A percentile compares a stretch with the other conserved stretches of the same genome.
phyloP scores from a whole-genome alignment of 345 rosid genomes.

The Aquilaria yunnanensis region DNA sequence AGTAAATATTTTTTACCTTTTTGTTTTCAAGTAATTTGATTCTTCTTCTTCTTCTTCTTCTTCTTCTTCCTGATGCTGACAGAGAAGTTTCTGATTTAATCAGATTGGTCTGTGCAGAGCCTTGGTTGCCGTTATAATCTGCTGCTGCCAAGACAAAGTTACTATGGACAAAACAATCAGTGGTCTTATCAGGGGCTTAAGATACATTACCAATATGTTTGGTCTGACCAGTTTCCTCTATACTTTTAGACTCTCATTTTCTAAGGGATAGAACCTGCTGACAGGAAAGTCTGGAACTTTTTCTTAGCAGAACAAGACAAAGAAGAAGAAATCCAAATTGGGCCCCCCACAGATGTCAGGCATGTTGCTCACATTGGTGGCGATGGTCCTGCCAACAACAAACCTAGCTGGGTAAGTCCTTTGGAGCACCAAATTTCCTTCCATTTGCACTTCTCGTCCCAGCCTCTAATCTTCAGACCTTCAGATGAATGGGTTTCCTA shows the following conservation, averaged over 20 bases:
- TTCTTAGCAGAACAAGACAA: constrained; percentile 39
- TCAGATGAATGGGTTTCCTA: constrained; percentile 36
- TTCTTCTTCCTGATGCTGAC: not conserved
- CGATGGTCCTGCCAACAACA: constrained; percentile 46
- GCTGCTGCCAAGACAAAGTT: not conserved
- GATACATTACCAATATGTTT: constrained; percentile 44
- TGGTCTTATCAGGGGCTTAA: constrained; percentile 55
- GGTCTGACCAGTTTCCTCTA: constrained; percentile 23
- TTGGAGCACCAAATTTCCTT: not conserved
- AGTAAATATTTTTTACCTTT: too few species aligned
- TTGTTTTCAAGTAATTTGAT: too few species aligned
- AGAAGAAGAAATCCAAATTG: constrained; percentile 58
- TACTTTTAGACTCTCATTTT: not conserved
- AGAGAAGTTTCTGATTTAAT: not conserved
- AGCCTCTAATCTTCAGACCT: not conserved
- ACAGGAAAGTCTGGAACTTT: not conserved
- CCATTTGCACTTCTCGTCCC: not conserved
- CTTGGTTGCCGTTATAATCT: not conserved
- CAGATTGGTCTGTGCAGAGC: not conserved
- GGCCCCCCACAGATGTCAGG: constrained; percentile 73
- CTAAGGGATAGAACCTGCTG: too few species aligned
- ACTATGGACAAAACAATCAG: constrained; percentile 29
- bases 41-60: not conserved
- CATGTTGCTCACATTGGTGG: constrained; percentile 76
- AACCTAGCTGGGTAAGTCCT: constrained; percentile 57